Conservation (phyloP, 371 early-diverging fungal genomes). For the Mortierella sp. region DNA sequence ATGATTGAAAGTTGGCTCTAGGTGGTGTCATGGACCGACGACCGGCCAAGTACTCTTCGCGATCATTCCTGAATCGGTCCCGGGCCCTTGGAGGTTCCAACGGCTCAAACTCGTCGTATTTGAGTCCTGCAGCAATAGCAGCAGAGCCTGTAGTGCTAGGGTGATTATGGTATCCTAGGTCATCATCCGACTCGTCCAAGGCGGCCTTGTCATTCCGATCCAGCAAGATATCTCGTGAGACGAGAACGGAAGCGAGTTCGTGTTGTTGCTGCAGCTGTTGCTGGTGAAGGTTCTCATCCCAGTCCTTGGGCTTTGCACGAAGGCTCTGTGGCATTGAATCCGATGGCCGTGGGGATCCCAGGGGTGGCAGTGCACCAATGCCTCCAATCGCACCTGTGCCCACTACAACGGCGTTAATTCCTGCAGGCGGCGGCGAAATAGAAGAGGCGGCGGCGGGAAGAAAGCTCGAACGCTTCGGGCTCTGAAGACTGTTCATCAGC, state of each 20-base stretch:
- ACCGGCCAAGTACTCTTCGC: constrained; percentile 21
- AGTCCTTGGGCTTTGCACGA: constrained; percentile 20
- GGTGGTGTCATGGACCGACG: constrained; percentile 51
- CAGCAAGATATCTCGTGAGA: constrained; percentile 23
- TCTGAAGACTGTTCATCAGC: constrained; percentile 35
- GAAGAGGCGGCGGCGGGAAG: constrained; percentile 33
- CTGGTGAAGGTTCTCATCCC: constrained; percentile 10
- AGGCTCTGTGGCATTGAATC: constrained; percentile 40
- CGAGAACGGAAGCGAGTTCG: constrained; percentile 24
- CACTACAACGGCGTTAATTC: constrained; percentile 16
- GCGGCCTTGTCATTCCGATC: constrained; percentile 42
- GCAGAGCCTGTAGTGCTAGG: no score
- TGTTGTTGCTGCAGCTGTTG: constrained; percentile 9
- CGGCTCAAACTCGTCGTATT: not conserved
- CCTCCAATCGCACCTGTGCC: not conserved
- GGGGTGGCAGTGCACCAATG: no score
- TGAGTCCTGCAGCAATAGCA: no score
- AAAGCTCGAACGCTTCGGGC: constrained; percentile 7
- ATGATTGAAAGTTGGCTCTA: constrained; percentile 42
- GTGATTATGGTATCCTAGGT: not conserved
- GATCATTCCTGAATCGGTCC: constrained; percentile 36
- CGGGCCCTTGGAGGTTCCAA: constrained; percentile 43
- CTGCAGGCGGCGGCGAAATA: constrained; percentile 37
- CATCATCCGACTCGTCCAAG: constrained; percentile 32
- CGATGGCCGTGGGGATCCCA: constrained; percentile 26